Evolutionary conservation across 202 grass and related monocot species (phyloP), one percentile per base, ranked within the genome.

Genomic region (Musa balbisiana): DNA sequence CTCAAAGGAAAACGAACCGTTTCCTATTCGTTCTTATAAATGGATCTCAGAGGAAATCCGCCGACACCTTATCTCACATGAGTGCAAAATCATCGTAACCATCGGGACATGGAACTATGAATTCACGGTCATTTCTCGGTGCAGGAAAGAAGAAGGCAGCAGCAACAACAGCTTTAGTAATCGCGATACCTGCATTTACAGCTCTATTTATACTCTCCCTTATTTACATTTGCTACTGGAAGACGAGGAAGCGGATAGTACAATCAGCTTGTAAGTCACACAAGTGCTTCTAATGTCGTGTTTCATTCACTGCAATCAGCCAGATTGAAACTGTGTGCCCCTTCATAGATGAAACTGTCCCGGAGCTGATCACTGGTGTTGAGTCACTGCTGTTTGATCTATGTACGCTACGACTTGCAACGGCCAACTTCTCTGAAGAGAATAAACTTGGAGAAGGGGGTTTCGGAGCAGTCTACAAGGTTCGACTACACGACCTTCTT

Each of bases 171-270:
- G 65, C 49, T 79, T 22, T 85, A 17, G 89, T 78, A 24, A 81
- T 91, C 73, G 77, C 51, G 11, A 22, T 89, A 52, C 82, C 89
- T 60, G n/a, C 83, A 67, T 58, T 77, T 59, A 76, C 78, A 73
- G 64, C 58, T 8, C 15, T 83, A 19, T 16, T 88, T 9, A 64
- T 80, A 26, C 25, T 84, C 9, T 75, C 27, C 27, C 10, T 55
- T 2, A 21, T 84, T 64, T 87, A 63, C 29, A 17, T 89, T 0
- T 82, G 49, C 70, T 78, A 84, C 20, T 19, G 63, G 55, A 68
- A 52, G 24, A 76, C 55, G 22, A 79, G 79, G 51, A 83, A 53
- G 82, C 71, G 67, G 74, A 2, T 15, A 9, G 73, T 1, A 54
- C 62, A 43, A 16, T 51, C 53, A 69, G 60, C 29, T 15, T 49